Conservation (phyloP, 2,329 filamentous ascomycete species). For the Lecanoromycetidae sp. region DNA sequence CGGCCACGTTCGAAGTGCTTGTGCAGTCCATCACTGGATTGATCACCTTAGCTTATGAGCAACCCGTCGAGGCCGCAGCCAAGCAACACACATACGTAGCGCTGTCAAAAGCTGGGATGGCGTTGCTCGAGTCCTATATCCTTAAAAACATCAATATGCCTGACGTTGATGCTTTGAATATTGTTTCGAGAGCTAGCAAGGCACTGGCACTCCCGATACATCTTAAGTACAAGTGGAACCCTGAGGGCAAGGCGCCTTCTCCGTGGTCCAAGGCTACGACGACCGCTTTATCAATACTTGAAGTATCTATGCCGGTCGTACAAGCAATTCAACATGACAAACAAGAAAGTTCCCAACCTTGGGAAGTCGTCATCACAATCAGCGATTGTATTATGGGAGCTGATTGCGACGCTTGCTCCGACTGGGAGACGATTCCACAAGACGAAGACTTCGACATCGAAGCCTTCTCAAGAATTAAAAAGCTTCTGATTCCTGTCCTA, state of each 20-base stretch:
- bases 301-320: constrained; percentile 52
- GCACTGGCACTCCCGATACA: constrained; percentile 58
- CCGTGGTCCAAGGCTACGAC: constrained; percentile 74
- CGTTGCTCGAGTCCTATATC: constrained; percentile 51
- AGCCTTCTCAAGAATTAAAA: constrained; percentile 56
- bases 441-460: constrained; percentile 75
- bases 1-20: constrained; percentile 50
- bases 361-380: constrained; percentile 55
- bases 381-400: constrained; percentile 58
- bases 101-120: constrained; percentile 71
- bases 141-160: constrained; percentile 46
- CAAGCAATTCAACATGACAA: constrained; percentile 25
- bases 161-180: constrained; percentile 59
- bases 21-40: constrained; percentile 50
- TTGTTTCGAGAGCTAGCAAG: constrained; percentile 49
- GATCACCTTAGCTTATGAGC: constrained; percentile 45
- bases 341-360: constrained; percentile 47
- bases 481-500: constrained; percentile 62
- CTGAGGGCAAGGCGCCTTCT: constrained; percentile 55
- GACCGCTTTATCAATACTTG: constrained; percentile 55
- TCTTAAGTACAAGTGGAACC: constrained; percentile 68
- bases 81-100: constrained; percentile 71
- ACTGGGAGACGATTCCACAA: constrained; percentile 38
- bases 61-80: constrained; percentile 26
- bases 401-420: constrained; percentile 39